Evolutionary conservation across 345 rosid species (phyloP).

Genomic region (Populus euphratica): DNA sequence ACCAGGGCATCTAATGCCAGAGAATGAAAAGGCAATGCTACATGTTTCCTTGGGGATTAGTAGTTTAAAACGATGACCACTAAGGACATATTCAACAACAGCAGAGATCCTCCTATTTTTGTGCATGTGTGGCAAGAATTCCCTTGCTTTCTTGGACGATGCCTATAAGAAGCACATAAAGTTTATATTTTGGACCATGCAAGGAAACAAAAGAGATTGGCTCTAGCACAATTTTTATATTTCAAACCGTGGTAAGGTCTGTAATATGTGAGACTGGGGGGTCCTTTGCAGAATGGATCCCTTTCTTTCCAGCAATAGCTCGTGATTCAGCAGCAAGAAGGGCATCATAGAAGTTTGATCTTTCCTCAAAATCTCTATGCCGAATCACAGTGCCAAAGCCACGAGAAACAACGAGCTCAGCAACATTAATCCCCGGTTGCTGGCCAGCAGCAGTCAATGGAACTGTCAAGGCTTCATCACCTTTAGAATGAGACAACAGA

Average conservation of each 20-base stretch:
- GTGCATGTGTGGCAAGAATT: constrained; percentile 78
- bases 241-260: constrained; percentile 67
- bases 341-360: constrained; percentile 87
- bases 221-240: constrained; percentile 3
- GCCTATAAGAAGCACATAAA: constrained; percentile 42
- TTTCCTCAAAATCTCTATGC: constrained; percentile 94
- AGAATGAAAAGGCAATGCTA: constrained; percentile 92
- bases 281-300: constrained; percentile 77
- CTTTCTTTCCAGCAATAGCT: constrained; percentile 70
- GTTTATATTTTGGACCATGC: neutral
- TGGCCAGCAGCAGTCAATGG: constrained; percentile 38
- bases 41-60: constrained; percentile 91
- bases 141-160: constrained; percentile 81
- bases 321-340: constrained; percentile 93
- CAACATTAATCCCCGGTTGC: constrained; percentile 68
- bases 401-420: constrained; percentile 73
- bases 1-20: constrained; percentile 98
- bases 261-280: constrained; percentile 72
- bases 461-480: constrained; percentile 52
- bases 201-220: neutral
- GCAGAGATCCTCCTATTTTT: constrained; percentile 75
- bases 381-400: constrained; percentile 77
- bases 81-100: constrained; percentile 87
- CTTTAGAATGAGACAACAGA: constrained; percentile 54
- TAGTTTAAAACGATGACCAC: constrained; percentile 97